These are phyloP conservation scores for Penicillium frequentans DNA, from an alignment of 2,329 filamentous ascomycete species.

Conservation along the genomic window DNA sequence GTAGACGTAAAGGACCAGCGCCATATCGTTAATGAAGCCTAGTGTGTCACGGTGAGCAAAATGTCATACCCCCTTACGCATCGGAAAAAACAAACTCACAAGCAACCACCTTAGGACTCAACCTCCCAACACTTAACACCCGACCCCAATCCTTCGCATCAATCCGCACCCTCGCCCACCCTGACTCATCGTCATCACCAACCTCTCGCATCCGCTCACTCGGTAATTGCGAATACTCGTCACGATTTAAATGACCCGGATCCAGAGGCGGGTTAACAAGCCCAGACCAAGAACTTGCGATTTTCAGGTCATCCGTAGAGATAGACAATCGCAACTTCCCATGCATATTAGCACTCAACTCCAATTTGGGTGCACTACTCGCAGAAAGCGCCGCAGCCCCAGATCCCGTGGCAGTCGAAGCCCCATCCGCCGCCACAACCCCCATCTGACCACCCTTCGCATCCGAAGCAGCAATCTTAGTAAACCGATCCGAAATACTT, in stretches of 20 bases:
- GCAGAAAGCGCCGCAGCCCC: slow-evolving; percentile 30
- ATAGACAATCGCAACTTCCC: slow-evolving; percentile 79
- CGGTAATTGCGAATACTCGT: slow-evolving; percentile 71
- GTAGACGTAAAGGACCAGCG: slow-evolving; percentile 49
- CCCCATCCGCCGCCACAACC: slow-evolving; percentile 13
- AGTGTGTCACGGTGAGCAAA: neutral
- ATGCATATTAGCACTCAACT: slow-evolving; percentile 92
- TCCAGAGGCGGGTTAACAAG: slow-evolving; percentile 87
- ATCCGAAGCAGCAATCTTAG: slow-evolving; percentile 66
- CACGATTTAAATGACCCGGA: slow-evolving; percentile 68
- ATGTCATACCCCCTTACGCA: neutral
- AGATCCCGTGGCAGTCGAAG: slow-evolving; percentile 15
- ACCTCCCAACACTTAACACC: slow-evolving; percentile 85
- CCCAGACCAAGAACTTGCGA: slow-evolving; percentile 81
- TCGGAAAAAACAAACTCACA: slow-evolving; percentile 55
- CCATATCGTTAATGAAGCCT: slow-evolving; percentile 49
- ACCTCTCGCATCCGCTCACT: slow-evolving; percentile 71
- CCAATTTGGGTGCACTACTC: slow-evolving; percentile 62
- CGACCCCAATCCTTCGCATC: slow-evolving; percentile 93
- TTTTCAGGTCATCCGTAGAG: slow-evolving; percentile 78
- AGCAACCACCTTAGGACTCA: slow-evolving; percentile 89
- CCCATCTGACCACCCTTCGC: slow-evolving; percentile 18
- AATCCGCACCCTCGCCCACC: slow-evolving; percentile 86
- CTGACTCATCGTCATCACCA: slow-evolving; percentile 69
- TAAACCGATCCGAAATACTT: slow-evolving; percentile 92